Conservation (phyloP, 345 rosid species). For the Aethionema arabicum region DNA sequence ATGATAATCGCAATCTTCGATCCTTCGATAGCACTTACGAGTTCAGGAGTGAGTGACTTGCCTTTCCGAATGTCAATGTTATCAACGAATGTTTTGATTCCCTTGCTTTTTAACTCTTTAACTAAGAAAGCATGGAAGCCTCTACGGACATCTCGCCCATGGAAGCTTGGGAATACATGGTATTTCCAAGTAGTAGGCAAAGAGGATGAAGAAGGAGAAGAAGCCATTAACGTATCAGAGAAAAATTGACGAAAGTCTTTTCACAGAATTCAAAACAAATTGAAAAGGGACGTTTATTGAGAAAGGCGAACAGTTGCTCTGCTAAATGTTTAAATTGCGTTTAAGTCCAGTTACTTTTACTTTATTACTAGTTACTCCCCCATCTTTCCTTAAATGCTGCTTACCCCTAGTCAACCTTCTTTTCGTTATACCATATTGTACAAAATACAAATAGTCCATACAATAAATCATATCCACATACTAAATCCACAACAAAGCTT, state of each 20-base stretch:
- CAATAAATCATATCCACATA: too few species aligned
- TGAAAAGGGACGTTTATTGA: too few species aligned
- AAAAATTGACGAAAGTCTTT: background rate
- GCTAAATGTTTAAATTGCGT: too few species aligned
- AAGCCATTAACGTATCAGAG: background rate
- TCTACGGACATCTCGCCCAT: background rate
- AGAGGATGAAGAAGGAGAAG: background rate
- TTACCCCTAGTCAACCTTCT: too few species aligned
- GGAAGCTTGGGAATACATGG: conserved; percentile 1
- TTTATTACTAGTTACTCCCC: too few species aligned
- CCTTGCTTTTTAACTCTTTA: background rate
- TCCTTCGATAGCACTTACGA: background rate
- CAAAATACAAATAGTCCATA: too few species aligned
- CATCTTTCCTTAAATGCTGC: too few species aligned
- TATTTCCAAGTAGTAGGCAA: background rate
- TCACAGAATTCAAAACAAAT: too few species aligned
- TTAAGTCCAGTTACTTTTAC: too few species aligned
- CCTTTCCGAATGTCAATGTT: background rate
- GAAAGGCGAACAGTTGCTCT: too few species aligned
- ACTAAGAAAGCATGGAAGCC: background rate
- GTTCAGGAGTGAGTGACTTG: background rate
- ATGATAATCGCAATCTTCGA: conserved; percentile 8
- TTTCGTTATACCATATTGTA: too few species aligned
- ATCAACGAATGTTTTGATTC: background rate
- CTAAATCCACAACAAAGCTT: too few species aligned